These are phyloP conservation scores for Lodderomyces oxycetoniae DNA, from an alignment of 1,139 yeast species.

Conservation along the genomic window DNA sequence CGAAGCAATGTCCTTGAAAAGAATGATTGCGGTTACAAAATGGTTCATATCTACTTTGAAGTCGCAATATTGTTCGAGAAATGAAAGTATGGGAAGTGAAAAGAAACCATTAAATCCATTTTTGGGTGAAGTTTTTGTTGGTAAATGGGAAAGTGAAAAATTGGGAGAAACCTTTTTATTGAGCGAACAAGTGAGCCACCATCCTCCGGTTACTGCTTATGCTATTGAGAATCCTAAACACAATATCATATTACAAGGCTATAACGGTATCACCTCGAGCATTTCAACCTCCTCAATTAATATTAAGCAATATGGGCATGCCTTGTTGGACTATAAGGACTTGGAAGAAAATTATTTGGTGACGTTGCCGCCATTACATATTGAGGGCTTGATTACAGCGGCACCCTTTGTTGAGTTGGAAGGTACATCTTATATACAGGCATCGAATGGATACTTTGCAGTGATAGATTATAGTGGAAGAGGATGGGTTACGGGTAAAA, in stretches of 20 bases:
- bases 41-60: conserved; percentile 92
- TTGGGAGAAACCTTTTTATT: conserved; percentile 71
- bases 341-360: conserved; percentile 68
- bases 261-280: conserved; percentile 82
- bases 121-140: conserved; percentile 87
- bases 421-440: conserved; percentile 76
- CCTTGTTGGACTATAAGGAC: conserved; percentile 58
- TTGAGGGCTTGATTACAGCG: conserved; percentile 88
- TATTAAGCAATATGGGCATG: conserved; percentile 92
- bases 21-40: conserved; percentile 76
- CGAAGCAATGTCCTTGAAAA: conserved; percentile 48
- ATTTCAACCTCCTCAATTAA: conserved; percentile 70
- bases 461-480: conserved; percentile 81
- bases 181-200: conserved; percentile 92
- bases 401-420: conserved; percentile 89
- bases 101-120: conserved; percentile 96
- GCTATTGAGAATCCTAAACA: conserved; percentile 68
- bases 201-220: conserved; percentile 93
- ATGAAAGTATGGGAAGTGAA: conserved; percentile 85
- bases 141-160: conserved; percentile 59
- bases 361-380: conserved; percentile 93
- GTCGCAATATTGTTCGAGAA: conserved; percentile 90
- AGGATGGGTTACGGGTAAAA: conserved; percentile 95
- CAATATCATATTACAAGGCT: conserved; percentile 72
- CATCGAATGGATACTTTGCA: conserved; percentile 72